Conservation (phyloP, 768 basidiomycete species). For the Suillus variegatus region DNA sequence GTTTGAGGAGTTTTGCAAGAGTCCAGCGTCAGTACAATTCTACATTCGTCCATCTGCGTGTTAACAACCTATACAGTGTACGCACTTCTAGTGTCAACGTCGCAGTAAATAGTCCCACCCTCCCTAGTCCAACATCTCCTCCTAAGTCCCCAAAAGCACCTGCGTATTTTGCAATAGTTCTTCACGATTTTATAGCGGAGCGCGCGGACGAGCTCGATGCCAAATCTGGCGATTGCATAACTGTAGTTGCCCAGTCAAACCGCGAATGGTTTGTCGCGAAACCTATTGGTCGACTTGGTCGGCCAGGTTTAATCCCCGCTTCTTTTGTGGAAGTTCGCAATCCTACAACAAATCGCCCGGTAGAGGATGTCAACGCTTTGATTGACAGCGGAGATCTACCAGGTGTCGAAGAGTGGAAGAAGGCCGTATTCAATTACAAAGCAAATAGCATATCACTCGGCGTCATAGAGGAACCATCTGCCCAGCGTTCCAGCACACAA, state of each 20-base stretch:
- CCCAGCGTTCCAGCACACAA: constrained; percentile 15
- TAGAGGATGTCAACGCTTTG: constrained; percentile 72
- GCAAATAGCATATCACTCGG: constrained; percentile 95
- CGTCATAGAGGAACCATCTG: constrained; percentile 69
- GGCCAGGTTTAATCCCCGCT: constrained; percentile 95
- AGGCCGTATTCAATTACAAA: constrained; percentile 92
- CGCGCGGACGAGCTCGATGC: constrained; percentile 96
- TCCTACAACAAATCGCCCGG: constrained; percentile 78
- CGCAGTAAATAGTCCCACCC: constrained; percentile 21
- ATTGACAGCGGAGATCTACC: constrained; percentile 90
- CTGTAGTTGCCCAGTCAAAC: constrained; percentile 99
- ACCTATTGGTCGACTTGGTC: constrained; percentile 91
- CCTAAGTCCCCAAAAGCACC: constrained; percentile 42
- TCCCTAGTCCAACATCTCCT: constrained; percentile 34
- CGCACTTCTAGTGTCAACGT: constrained; percentile 41
- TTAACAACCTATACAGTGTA: constrained; percentile 27
- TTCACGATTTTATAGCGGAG: constrained; percentile 96
- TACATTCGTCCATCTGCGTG: constrained; percentile 10
- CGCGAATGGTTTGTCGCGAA: constrained; percentile 99
- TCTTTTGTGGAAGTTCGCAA: constrained; percentile 97
- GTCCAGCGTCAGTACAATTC: constrained; percentile 51
- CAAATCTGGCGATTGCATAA: constrained; percentile 89
- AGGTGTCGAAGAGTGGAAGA: constrained; percentile 99
- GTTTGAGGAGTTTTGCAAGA: constrained; percentile 92
- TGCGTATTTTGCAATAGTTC: constrained; percentile 91